These are phyloP conservation scores for Rhizopogon vulgaris DNA, from an alignment of 768 basidiomycete genomes.

Conservation along the genomic window DNA sequence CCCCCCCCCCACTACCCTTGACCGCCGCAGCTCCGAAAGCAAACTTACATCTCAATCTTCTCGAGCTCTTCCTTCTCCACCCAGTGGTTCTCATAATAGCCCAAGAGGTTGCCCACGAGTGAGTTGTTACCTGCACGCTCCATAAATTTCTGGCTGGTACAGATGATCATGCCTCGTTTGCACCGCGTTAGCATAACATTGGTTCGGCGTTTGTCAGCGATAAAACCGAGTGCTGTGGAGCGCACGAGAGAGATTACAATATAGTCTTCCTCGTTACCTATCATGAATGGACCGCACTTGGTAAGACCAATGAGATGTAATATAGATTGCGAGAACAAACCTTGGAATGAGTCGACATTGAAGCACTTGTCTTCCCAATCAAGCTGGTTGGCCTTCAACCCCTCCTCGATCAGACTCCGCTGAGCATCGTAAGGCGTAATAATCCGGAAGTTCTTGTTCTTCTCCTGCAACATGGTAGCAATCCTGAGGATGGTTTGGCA, in stretches of 20 bases:
- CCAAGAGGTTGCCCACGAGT: conserved; percentile 36
- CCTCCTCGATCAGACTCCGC: conserved; percentile 48
- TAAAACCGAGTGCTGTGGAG: conserved; percentile 59
- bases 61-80: conserved; percentile 26
- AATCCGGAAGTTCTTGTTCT: conserved; percentile 48
- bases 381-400: conserved; percentile 44
- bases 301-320: background rate
- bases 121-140: conserved; percentile 42
- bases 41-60: background rate
- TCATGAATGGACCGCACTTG: conserved; percentile 1
- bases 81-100: conserved; percentile 30
- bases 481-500: conserved; percentile 48
- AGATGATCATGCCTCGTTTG: conserved; percentile 72
- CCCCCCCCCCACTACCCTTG: too few species aligned
- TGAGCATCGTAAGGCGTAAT: conserved; percentile 84
- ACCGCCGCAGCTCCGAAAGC: background rate
- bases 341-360: conserved; percentile 80
- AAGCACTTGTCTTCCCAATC: conserved; percentile 65
- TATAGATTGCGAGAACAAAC: conserved; percentile 28
- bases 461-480: conserved; percentile 48
- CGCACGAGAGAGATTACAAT: conserved; percentile 72
- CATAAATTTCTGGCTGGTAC: conserved; percentile 58
- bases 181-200: conserved; percentile 89
- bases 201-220: conserved; percentile 56
- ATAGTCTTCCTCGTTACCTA: conserved; percentile 80